Evolutionary conservation across 2,329 filamentous ascomycete genomes (phyloP), one percentile per base, ranked within the genome.

Genomic region (Knufia petricola): DNA sequence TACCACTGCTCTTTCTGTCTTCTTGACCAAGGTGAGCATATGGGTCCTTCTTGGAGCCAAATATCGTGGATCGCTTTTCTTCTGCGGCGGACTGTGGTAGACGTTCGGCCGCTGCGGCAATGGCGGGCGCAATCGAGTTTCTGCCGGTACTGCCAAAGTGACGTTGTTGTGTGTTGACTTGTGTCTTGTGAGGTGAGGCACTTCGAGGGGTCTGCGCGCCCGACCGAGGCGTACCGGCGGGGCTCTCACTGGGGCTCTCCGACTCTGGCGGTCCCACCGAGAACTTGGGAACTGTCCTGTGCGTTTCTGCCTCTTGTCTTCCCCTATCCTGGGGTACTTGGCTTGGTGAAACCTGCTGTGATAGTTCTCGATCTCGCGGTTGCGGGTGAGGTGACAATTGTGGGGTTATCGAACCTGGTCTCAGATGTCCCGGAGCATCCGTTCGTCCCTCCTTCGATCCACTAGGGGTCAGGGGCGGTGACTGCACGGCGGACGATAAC

Each of bases 391-490:
- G 70, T 13, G 75, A 77, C 24, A 71, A 69, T 53, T 77, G 71
- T 2, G 76, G 75, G 39, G 75, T 78, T 63, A 78, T 74, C 45
- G 56, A 55, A 43, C 57, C 56, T 49, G 64, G 59, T 51, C 63
- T 66, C 50, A 62, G 59, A 17, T 38, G 34, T 50, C 63, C 60
- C 50, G 61, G 55, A 31, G 61, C 62, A 46, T 57, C 60, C 50
- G 59, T 55, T 55, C 63, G 64, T 46, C 60, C 72, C 61, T 80
- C 79, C 55, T 73, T 71, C 37, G 87, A 90, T 45, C 82, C 88
- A 48, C 87, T 82, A 15, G 90, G 90, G 10, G 89, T 95, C 46
- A 96, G 75, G 36, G 88, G 88, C 56, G 90, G 90, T 9, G 89
- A 94, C 58, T 90, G 85, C 69, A 94, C 78, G 50, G 84, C 78